Conservation (phyloP, 2,329 filamentous ascomycete genomes). For the Cladosporium cucumerinum region DNA sequence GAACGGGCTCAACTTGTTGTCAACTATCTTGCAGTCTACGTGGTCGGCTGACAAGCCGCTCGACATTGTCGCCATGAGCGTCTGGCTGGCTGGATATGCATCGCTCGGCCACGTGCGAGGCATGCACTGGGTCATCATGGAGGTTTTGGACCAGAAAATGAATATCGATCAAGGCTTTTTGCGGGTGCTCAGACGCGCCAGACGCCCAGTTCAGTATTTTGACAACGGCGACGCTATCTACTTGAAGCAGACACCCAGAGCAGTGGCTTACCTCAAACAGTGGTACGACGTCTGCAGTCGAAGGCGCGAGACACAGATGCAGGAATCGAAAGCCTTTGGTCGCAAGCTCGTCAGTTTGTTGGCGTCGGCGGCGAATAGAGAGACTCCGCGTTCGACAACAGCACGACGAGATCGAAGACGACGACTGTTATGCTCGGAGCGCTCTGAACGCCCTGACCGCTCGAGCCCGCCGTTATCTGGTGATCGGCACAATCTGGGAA, state of each 20-base stretch:
- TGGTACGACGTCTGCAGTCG: conserved; percentile 13
- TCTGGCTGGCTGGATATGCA: conserved; percentile 32
- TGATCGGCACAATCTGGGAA: not conserved
- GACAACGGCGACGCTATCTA: not conserved
- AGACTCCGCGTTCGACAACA: not conserved
- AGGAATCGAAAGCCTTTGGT: conserved; percentile 19
- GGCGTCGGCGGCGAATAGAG: not conserved
- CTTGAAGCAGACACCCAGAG: not conserved
- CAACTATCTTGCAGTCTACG: conserved; percentile 26
- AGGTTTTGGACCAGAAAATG: conserved; percentile 29
- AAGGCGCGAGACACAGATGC: conserved; percentile 19
- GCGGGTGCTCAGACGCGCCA: conserved; percentile 14
- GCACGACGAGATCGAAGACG: not conserved
- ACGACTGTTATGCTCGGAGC: not conserved
- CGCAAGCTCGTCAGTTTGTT: conserved; percentile 19
- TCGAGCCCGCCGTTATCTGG: not conserved
- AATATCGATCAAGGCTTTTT: conserved; percentile 30
- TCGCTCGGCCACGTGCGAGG: conserved; percentile 22
- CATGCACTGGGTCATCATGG: conserved; percentile 29
- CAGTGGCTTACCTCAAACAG: not conserved
- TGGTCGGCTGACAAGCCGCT: conserved; percentile 24
- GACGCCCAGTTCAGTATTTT: not conserved
- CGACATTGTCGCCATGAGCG: conserved; percentile 32
- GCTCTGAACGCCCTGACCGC: not conserved
- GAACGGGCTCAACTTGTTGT: conserved; percentile 31